Conservation (phyloP, 495 filamentous ascomycete species). For the Hypoxylon intermedium region DNA sequence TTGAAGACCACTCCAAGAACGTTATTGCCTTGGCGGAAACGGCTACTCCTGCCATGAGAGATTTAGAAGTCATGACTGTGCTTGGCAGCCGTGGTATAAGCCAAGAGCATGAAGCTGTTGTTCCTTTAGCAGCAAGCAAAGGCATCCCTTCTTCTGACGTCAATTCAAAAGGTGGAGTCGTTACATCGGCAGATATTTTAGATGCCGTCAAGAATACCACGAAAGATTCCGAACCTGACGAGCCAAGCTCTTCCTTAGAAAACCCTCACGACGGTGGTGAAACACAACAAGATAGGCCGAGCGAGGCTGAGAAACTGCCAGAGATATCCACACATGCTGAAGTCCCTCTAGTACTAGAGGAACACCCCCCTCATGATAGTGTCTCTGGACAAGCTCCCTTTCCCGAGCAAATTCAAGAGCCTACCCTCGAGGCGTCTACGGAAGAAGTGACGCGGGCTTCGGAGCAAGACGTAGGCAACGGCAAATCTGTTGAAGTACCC, state of each 20-base stretch:
- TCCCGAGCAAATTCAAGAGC: background rate
- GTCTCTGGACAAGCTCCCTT: slow-evolving; percentile 1
- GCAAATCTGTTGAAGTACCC: slow-evolving; percentile 2
- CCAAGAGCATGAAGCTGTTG: slow-evolving; percentile 13
- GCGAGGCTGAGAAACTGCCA: background rate
- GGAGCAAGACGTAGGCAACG: background rate
- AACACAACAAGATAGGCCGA: background rate
- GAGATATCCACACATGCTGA: slow-evolving; percentile 1
- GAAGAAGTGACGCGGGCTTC: background rate
- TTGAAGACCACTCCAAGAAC: slow-evolving; percentile 12
- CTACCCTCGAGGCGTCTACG: background rate
- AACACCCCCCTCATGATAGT: slow-evolving; percentile 10
- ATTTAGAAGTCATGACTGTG: slow-evolving; percentile 39
- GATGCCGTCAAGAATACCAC: slow-evolving; percentile 3
- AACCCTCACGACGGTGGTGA: background rate
- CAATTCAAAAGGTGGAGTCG: slow-evolving; percentile 1
- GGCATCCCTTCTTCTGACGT: background rate
- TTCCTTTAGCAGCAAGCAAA: slow-evolving; percentile 2
- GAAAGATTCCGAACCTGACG: background rate
- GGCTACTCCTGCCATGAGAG: slow-evolving; percentile 16
- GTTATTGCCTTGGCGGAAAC: slow-evolving; percentile 9
- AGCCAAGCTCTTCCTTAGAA: slow-evolving; percentile 8
- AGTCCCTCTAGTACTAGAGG: slow-evolving; percentile 9
- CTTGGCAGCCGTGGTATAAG: slow-evolving; percentile 17
- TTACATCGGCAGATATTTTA: slow-evolving; percentile 12